Evolutionary conservation across 805 yeast genomes (phyloP), one percentile per base, ranked within the genome.

Genomic region (Saccharomycopsis malanga): DNA sequence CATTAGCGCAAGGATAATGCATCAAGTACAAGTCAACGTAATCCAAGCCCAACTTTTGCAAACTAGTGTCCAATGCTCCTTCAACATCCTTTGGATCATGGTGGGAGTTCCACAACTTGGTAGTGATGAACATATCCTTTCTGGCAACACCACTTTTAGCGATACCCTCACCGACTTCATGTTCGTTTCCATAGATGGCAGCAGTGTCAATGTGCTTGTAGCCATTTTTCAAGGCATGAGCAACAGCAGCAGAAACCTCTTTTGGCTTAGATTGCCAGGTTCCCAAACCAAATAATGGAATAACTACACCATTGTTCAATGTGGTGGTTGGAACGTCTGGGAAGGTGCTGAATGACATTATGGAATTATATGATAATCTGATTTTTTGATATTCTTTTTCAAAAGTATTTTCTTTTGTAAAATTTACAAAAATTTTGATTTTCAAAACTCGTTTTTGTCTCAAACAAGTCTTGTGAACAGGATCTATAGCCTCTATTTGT

Each of bases 171-270:
- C 87, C 86, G 42, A 83, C 82, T 44, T 72, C 74, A 42, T 61
- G 78, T 62, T 84, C 91, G 58, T 83, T 83, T 7, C 70, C 67
- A 64, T 84, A 85, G 42, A 72, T 70, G 34, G 79, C 76, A 27
- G 94, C 93, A 21, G 87, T 77, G 62, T 85, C 94, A 54, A 86
- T 80, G 62, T 85, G 94, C 54, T 77, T 73, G 67, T 83, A 83
- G 25, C 89, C 91, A n/a, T n/a, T n/a, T n/a, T n/a, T n/a, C n/a
- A n/a, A n/a, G n/a, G n/a, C n/a, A n/a, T n/a, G n/a, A n/a, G n/a
- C n/a, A n/a, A n/a, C n/a, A n/a, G n/a, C n/a, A n/a, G n/a, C n/a
- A n/a, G n/a, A n/a, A n/a, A n/a, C 46, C 36, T 42, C 46, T 14
- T 32, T 24, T 15, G 41, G 42, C 3, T 20, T 25, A 4, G 42